Conservation (phyloP, 2,329 filamentous ascomycete species). For the Leptodontidium sp. region DNA sequence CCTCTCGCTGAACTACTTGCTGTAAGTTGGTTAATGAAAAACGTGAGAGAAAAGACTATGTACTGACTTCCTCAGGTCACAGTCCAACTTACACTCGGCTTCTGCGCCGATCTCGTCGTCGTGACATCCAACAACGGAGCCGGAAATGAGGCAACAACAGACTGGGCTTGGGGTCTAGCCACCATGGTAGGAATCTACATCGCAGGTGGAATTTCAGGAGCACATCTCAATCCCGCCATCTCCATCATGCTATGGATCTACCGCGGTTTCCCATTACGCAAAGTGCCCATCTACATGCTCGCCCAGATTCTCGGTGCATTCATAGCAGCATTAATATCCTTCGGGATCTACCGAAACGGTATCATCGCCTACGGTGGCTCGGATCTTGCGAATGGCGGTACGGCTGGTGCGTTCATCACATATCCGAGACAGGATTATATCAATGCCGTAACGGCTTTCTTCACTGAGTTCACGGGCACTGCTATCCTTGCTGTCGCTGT, state of each 20-base stretch:
- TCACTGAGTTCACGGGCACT: constrained; percentile 56
- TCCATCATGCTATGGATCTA: constrained; percentile 56
- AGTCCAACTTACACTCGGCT: constrained; percentile 45
- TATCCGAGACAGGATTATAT: no score
- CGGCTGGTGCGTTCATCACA: no score
- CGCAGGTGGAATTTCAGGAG: constrained; percentile 56
- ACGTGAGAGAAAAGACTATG: no score
- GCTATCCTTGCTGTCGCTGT: constrained; percentile 52
- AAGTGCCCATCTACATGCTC: constrained; percentile 58
- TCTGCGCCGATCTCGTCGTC: constrained; percentile 58
- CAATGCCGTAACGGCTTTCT: constrained; percentile 48
- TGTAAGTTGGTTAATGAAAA: constrained; percentile 42
- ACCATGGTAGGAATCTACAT: constrained; percentile 60
- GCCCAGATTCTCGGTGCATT: constrained; percentile 63
- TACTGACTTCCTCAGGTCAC: background rate
- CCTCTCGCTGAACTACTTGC: constrained; percentile 61
- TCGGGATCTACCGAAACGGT: constrained; percentile 52
- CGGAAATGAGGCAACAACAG: constrained; percentile 52
- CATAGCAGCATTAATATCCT: constrained; percentile 56
- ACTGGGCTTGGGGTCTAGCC: constrained; percentile 61
- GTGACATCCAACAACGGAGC: constrained; percentile 37
- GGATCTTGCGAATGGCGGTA: no score
- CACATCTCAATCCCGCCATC: constrained; percentile 55
- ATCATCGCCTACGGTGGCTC: constrained; percentile 41
- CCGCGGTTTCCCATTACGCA: constrained; percentile 60